phyloP scores from a whole-genome alignment of 768 basidiomycete species.

The Trametes cubensis region DNA sequence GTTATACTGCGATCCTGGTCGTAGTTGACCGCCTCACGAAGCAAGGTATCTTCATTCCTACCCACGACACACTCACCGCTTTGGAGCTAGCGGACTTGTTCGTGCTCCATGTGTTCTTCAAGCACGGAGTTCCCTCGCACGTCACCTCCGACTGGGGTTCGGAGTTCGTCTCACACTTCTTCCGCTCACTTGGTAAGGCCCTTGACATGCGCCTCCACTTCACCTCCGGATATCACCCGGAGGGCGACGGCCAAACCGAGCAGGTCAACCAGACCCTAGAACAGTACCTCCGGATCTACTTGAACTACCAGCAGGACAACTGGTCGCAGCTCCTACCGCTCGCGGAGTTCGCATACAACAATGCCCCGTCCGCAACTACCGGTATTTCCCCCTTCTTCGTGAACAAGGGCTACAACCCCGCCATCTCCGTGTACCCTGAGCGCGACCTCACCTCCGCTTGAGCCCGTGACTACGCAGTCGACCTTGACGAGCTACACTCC shows the following conservation, averaged over 20 bases:
- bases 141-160: slow-evolving; percentile 26
- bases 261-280: background rate
- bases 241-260: slow-evolving; percentile 1
- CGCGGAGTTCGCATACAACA: background rate
- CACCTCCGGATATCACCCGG: slow-evolving; percentile 1
- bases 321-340: background rate
- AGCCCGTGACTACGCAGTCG: no score
- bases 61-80: slow-evolving; percentile 24
- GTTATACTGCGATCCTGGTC: background rate
- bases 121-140: slow-evolving; percentile 16
- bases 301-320: background rate
- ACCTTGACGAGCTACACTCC: no score
- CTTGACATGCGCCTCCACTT: slow-evolving; percentile 5
- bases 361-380: background rate
- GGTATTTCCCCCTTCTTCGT: no score
- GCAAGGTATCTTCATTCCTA: slow-evolving; percentile 32
- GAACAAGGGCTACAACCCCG: no score
- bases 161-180: slow-evolving; percentile 18
- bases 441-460: no score
- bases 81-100: slow-evolving; percentile 26
- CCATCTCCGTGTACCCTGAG: no score
- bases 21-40: slow-evolving; percentile 31
- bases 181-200: background rate
- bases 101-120: slow-evolving; percentile 19
- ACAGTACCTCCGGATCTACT: background rate